Conservation (phyloP, 2,329 filamentous ascomycete genomes). For the Exutisphaerella laricina region DNA sequence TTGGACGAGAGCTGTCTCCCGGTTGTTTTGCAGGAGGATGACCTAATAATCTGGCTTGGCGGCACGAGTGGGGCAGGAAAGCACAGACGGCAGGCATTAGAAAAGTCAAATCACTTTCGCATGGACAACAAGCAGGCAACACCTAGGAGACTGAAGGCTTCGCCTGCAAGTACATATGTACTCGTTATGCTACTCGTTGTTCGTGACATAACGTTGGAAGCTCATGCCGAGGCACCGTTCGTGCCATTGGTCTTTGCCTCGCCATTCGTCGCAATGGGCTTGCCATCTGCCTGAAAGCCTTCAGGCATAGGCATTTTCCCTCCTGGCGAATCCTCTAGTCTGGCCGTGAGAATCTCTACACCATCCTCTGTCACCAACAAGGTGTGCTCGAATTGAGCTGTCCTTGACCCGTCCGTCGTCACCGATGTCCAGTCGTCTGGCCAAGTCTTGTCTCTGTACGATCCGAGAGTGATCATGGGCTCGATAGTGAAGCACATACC, state of each 20-base stretch:
- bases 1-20: too few relatives aligned
- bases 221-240: constrained; percentile 1
- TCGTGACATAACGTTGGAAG: too few relatives aligned
- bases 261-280: constrained; percentile 8
- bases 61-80: too few relatives aligned
- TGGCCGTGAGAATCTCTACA: constrained; percentile 73
- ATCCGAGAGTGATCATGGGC: constrained; percentile 93
- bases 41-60: too few relatives aligned
- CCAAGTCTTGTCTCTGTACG: constrained; percentile 91
- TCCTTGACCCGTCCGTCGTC: constrained; percentile 80
- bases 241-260: constrained; percentile 6
- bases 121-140: too few relatives aligned
- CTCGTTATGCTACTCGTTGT: too few relatives aligned
- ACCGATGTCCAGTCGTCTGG: constrained; percentile 98
- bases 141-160: too few relatives aligned
- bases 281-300: constrained; percentile 10
- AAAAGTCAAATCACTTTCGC: too few relatives aligned
- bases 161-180: too few relatives aligned
- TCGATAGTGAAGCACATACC: constrained; percentile 99
- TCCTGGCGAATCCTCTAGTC: constrained; percentile 66
- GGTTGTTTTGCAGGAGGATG: too few relatives aligned
- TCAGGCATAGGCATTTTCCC: constrained; percentile 41
- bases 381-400: constrained; percentile 91
- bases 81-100: too few relatives aligned
- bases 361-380: constrained; percentile 77